A percentile compares a stretch with the other conserved stretches of the same genome.
phyloP scores from a whole-genome alignment of 371 early-diverging fungal species.

The Basidiobolus heterosporus region DNA sequence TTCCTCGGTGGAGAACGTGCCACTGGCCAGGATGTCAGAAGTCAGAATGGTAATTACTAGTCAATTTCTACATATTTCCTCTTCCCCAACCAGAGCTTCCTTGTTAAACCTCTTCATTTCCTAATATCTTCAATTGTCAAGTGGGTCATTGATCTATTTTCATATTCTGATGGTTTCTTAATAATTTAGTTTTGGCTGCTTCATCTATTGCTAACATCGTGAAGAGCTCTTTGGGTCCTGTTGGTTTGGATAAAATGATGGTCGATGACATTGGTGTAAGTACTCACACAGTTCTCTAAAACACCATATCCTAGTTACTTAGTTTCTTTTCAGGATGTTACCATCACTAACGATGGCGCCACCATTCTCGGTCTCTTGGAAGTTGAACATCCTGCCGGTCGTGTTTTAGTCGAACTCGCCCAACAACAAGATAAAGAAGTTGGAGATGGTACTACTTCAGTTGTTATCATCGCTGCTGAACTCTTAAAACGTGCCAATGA shows the following conservation, averaged over 20 bases:
- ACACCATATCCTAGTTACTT: no score
- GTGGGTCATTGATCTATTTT: no score
- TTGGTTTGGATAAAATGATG: slow-evolving; percentile 99
- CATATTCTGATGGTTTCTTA: no score
- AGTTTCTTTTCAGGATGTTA: slow-evolving; percentile 68
- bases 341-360: slow-evolving; percentile 99
- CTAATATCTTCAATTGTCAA: no score
- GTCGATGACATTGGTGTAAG: slow-evolving; percentile 97
- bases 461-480: slow-evolving; percentile 98
- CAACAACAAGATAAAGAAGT: slow-evolving; percentile 99
- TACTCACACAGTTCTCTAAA: slow-evolving; percentile 1
- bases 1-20: slow-evolving; percentile 83
- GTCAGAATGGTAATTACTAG: slow-evolving; percentile 62
- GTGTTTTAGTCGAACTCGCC: slow-evolving; percentile 96
- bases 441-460: slow-evolving; percentile 99
- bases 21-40: slow-evolving; percentile 83
- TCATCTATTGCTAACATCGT: slow-evolving; percentile 94
- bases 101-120: no score
- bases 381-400: slow-evolving; percentile 96
- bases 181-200: slow-evolving; percentile 34
- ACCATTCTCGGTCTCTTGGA: slow-evolving; percentile 95
- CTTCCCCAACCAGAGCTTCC: no score
- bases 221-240: slow-evolving; percentile 97
- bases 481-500: slow-evolving; percentile 93
- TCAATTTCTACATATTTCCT: no score